Conservation (phyloP, 2,329 filamentous ascomycete species). For the Nemania diffusa region DNA sequence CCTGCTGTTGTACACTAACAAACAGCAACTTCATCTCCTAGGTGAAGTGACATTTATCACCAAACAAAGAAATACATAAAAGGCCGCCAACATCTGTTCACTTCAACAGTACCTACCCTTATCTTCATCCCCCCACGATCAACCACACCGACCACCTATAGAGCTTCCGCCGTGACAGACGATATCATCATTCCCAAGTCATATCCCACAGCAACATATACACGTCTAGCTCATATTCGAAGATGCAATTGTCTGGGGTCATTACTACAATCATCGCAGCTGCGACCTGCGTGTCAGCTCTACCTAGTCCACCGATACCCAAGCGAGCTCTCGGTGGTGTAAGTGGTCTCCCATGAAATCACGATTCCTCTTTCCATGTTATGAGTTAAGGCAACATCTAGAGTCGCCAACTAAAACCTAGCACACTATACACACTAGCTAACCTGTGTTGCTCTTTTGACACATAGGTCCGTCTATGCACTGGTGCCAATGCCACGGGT, state of each 20-base stretch:
- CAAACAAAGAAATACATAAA: constrained; percentile 27
- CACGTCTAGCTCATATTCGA: constrained; percentile 15
- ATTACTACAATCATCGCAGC: constrained; percentile 41
- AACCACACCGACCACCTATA: neutral
- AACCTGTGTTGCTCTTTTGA: constrained; percentile 11
- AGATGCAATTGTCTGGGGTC: constrained; percentile 44
- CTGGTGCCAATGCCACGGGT: constrained; percentile 61
- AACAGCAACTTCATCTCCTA: constrained; percentile 2
- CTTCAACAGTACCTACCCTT: neutral
- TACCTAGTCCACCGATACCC: constrained; percentile 46
- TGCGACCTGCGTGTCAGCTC: constrained; percentile 42
- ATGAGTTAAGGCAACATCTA: neutral
- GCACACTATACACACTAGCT: neutral
- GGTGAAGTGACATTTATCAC: constrained; percentile 25
- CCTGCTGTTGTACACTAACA: constrained; percentile 2
- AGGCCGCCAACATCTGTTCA: neutral
- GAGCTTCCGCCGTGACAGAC: neutral
- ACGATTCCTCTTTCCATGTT: neutral
- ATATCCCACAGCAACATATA: constrained; percentile 16
- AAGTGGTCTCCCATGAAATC: constrained; percentile 45
- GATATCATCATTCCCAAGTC: constrained; percentile 11
- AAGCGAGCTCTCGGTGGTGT: constrained; percentile 61
- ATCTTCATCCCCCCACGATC: neutral
- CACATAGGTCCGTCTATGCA: constrained; percentile 61
- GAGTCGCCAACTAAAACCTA: neutral